Percentiles rank a stretch among this genome's conserved stretches.
phyloP scores from a whole-genome alignment of 495 filamentous ascomycete genomes.

The Opeltia flavorubescens region DNA sequence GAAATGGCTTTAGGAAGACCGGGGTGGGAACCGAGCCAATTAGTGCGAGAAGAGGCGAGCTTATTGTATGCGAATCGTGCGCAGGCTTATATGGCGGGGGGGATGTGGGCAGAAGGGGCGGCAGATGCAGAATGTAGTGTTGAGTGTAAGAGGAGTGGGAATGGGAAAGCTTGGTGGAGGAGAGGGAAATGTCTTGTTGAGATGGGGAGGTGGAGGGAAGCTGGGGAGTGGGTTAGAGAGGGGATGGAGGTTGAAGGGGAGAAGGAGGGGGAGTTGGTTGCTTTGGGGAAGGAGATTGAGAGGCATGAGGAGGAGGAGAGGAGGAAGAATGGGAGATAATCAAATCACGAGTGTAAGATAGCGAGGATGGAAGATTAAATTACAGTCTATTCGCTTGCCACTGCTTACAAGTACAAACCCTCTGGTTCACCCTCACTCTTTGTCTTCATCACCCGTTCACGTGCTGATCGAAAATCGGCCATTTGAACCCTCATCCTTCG shows the following conservation, averaged over 20 bases:
- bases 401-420: constrained; percentile 96
- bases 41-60: constrained; percentile 73
- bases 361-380: no score
- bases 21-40: constrained; percentile 67
- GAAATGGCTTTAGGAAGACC: constrained; percentile 77
- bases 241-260: constrained; percentile 70
- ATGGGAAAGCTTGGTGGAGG: constrained; percentile 91
- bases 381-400: no score
- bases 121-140: constrained; percentile 77
- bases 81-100: constrained; percentile 71
- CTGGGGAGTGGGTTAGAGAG: constrained; percentile 52
- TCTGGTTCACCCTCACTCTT: constrained; percentile 98
- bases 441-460: constrained; percentile 93
- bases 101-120: constrained; percentile 67
- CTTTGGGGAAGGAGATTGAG: constrained; percentile 58
- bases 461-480: constrained; percentile 87
- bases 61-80: constrained; percentile 74
- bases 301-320: constrained; percentile 19
- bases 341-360: no score
- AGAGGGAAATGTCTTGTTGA: constrained; percentile 69
- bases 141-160: constrained; percentile 74
- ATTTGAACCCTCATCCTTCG: constrained; percentile 97
- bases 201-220: constrained; percentile 83
- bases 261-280: constrained; percentile 49
- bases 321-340: not conserved